Base-by-base conservation (phyloP, 768 basidiomycete species). In the Xerocomellus intermedius region DNA sequence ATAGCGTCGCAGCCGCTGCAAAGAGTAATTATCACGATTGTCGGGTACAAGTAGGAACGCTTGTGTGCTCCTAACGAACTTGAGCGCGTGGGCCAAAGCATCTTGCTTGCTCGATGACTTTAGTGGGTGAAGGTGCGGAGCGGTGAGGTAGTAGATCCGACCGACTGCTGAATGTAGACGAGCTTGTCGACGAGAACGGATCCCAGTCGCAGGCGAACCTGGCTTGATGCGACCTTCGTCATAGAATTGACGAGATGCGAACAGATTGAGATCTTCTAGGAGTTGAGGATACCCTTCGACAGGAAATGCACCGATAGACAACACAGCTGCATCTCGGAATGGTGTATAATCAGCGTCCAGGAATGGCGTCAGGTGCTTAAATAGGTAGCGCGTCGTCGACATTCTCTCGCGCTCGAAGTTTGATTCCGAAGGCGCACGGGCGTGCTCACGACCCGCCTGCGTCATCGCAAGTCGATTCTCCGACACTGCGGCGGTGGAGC, bases 251-350 rank as follows among this genome's bases (percentile, higher is more conserved):
- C 89, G 83, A 33, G 86, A 84, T 2, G 89, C 83, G 46, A 96
- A 82, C 6, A 85, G 79, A 56, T 86, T 87, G 32, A 97, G 80
- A 56, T 94, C 91, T 60, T 95, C 93, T 17, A 95, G 74, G 21
- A 97, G 77, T 32, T 89, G 84, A 10, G 87, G 82, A 68, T 95
- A 94, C 1, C 83, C 84, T 59, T 75, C 79, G 12, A 84, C 77
- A 6, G 91, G 90, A 61, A 96, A 89, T 24, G 89, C 85, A 64
- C 94, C 94, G 66, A 98, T 89, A 54, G 93, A 91, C 36, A 91
- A 75, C 10, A 95, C 91, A 13, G 91, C 91, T 0, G 88, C 85
- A 66, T 94, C 90, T 49, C 92, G 84, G 69, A 95, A 94, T 10
- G 82, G 75, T 2, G 82, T 82, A 64, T 89, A 86, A 62, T 96